Percentiles rank a stretch among this genome's conserved stretches.
Evolutionary conservation across 805 yeast genomes (phyloP).

Genomic region (Schwanniomyces pseudopolymorphus): DNA sequence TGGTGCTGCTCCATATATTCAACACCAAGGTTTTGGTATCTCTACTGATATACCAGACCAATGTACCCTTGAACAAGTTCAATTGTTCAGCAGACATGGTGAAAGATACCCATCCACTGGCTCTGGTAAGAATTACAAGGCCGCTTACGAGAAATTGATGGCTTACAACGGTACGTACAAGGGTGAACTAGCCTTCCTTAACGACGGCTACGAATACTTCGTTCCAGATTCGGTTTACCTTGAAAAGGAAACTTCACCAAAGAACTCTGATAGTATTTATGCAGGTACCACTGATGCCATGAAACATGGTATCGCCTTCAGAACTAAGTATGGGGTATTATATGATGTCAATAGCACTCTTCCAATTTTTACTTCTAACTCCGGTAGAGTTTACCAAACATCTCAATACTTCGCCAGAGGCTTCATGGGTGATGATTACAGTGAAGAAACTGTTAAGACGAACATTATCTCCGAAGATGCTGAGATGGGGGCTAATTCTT

Average conservation of each 20-base stretch:
- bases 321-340: conserved; percentile 50
- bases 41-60: conserved; percentile 47
- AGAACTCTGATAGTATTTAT: conserved; percentile 44
- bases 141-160: conserved; percentile 24
- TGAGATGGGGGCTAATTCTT: conserved; percentile 54
- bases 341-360: conserved; percentile 34
- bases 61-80: conserved; percentile 65
- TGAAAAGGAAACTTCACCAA: conserved; percentile 52
- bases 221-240: conserved; percentile 34
- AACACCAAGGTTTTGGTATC: conserved; percentile 53
- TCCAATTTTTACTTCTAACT: conserved; percentile 56
- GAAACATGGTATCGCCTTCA: conserved; percentile 48
- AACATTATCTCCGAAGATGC: conserved; percentile 48
- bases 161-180: conserved; percentile 27
- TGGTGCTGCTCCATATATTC: conserved; percentile 58
- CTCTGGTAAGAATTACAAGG: conserved; percentile 27
- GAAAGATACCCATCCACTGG: conserved; percentile 57
- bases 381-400: conserved; percentile 55
- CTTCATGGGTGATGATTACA: conserved; percentile 48
- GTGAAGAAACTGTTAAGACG: conserved; percentile 27
- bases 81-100: conserved; percentile 73
- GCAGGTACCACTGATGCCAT: conserved; percentile 52
- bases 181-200: conserved; percentile 55
- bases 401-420: conserved; percentile 60
- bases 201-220: conserved; percentile 51